Evolutionary conservation across 441 rosid species (phyloP), one percentile per base, ranked within the genome.

Genomic region (Adansonia grandidieri): DNA sequence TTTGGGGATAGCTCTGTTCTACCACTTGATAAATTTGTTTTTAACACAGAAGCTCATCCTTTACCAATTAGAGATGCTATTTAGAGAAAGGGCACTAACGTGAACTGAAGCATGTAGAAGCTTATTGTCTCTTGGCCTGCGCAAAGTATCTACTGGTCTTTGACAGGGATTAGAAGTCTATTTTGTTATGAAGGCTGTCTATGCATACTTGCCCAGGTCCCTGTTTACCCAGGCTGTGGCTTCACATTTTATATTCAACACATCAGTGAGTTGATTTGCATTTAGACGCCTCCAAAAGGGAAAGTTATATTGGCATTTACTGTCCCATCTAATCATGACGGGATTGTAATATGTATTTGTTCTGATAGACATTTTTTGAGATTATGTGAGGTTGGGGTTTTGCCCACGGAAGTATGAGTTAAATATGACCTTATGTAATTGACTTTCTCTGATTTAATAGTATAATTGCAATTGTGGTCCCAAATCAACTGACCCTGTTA

Each of bases 11-110:
- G 82, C 65, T 88, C 91, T 45, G 82, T 89, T 70, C 82, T 94
- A 17, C 98, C 95, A 10, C 81, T 96, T 86, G 95, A 94, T 86
- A 90, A 89, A 88, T 93, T 81, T 84, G 92, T 93, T 74, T 96
- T 92, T 78, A 94, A 96, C 89, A 82, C 99, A 70, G 98, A 94
- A 89, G 98, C 96, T 85, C 99, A 96, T 82, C 94, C 97, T 74
- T 74, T 94, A 63, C 98, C 99, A 11, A 88, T 92, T 77, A 85
- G 80, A 80, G 83, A 81, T 73, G 74, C 48, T 48, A 76, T 76
- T 83, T 80, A 82, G 80, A 48, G 53, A 75, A 74, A 56, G 77
- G 56, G 56, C 68, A 63, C 76, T 56, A 61, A 70, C 50, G n/a
- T 51, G 51, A 58, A 77, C 69, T 44, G 74, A 73, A 72, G 65